These are phyloP conservation scores for Lepidopterella palustris DNA, from an alignment of 495 filamentous ascomycete genomes.

Conservation along the genomic window DNA sequence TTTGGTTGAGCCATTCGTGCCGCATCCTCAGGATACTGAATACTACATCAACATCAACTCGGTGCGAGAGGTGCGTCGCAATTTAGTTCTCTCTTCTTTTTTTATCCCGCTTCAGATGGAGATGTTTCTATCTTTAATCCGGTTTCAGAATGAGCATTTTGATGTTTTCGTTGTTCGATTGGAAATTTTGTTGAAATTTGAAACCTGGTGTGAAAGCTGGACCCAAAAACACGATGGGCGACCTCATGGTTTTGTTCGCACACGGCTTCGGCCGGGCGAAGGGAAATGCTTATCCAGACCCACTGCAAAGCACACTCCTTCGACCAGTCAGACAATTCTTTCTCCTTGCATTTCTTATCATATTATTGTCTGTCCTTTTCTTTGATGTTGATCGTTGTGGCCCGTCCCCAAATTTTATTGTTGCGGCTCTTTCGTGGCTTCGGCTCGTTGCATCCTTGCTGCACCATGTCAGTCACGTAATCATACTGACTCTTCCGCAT, in stretches of 20 bases:
- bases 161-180: neutral
- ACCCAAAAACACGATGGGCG: constrained; percentile 4
- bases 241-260: constrained; percentile 19
- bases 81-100: constrained; percentile 15
- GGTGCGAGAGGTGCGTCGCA: constrained; percentile 70
- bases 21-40: constrained; percentile 85
- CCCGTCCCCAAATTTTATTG: neutral
- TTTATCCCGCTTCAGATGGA: neutral
- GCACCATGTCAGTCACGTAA: constrained; percentile 13
- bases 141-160: neutral
- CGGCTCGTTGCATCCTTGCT: neutral
- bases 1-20: constrained; percentile 97
- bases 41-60: constrained; percentile 99
- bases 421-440: constrained; percentile 24
- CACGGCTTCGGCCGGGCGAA: constrained; percentile 49
- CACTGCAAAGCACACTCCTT: constrained; percentile 22
- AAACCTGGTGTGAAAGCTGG: neutral
- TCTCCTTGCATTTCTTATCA: constrained; percentile 7
- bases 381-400: neutral
- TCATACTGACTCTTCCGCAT: constrained; percentile 20
- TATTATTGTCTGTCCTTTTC: neutral
- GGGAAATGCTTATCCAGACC: constrained; percentile 39
- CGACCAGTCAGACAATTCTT: neutral
- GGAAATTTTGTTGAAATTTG: neutral
- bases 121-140: neutral